Conservation (phyloP, 768 basidiomycete species). For the Naganishia onofrii region DNA sequence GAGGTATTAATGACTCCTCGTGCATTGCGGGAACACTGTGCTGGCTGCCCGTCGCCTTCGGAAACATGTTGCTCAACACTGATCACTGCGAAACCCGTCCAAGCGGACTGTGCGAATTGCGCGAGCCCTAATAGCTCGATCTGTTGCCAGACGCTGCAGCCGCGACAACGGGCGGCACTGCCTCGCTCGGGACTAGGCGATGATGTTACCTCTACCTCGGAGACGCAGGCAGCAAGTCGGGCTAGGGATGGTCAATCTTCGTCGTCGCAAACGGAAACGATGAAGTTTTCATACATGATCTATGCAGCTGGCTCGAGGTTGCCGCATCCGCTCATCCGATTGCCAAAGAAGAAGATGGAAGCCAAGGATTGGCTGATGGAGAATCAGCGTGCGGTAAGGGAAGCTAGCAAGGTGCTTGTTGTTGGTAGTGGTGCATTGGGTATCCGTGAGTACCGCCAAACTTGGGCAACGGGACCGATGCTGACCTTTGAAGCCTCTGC, state of each 20-base stretch:
- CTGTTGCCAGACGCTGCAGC: conserved; percentile 22
- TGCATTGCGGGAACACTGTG: conserved; percentile 21
- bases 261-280: conserved; percentile 41
- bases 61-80: conserved; percentile 26
- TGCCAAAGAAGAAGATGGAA: conserved; percentile 45
- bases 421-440: conserved; percentile 55
- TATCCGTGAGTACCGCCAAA: conserved; percentile 43
- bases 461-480: neutral
- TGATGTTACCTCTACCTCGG: neutral
- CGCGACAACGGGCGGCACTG: conserved; percentile 1
- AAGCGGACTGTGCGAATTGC: conserved; percentile 20
- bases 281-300: conserved; percentile 47
- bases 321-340: conserved; percentile 49
- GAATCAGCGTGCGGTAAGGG: conserved; percentile 42
- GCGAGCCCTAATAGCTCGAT: conserved; percentile 12
- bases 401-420: conserved; percentile 48
- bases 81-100: conserved; percentile 5
- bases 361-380: conserved; percentile 49
- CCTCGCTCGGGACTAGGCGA: neutral
- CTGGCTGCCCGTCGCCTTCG: conserved; percentile 18
- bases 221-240: neutral
- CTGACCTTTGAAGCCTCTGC: neutral
- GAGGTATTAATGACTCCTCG: conserved; percentile 10
- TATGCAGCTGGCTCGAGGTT: conserved; percentile 49
- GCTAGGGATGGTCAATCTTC: neutral